phyloP scores from a whole-genome alignment of 495 filamentous ascomycete genomes.

The Penicillium longicatenatum region DNA sequence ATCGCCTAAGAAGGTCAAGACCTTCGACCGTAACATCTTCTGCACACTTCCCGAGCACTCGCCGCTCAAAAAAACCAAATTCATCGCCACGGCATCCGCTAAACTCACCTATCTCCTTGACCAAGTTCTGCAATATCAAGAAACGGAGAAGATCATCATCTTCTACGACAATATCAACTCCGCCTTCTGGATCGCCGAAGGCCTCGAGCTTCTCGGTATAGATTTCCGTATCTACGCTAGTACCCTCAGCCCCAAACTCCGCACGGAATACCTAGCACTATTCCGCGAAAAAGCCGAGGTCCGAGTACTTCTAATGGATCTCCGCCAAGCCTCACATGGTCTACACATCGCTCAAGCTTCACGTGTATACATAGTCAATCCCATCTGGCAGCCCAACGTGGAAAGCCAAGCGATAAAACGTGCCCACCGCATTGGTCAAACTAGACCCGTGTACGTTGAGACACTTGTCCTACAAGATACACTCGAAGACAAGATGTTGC shows the following conservation, averaged over 20 bases:
- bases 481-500: slow-evolving; percentile 82
- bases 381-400: slow-evolving; percentile 80
- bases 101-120: slow-evolving; percentile 88
- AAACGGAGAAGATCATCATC: slow-evolving; percentile 81
- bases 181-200: slow-evolving; percentile 79
- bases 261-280: slow-evolving; percentile 70
- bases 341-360: slow-evolving; percentile 81
- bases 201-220: slow-evolving; percentile 75
- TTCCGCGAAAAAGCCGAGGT: slow-evolving; percentile 68
- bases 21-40: slow-evolving; percentile 35
- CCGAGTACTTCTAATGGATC: slow-evolving; percentile 86
- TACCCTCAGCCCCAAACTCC: slow-evolving; percentile 58
- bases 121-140: slow-evolving; percentile 63
- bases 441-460: slow-evolving; percentile 78
- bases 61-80: slow-evolving; percentile 58
- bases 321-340: slow-evolving; percentile 83
- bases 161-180: slow-evolving; percentile 90
- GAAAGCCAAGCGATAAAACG: slow-evolving; percentile 93
- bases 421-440: slow-evolving; percentile 85
- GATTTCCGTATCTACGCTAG: slow-evolving; percentile 83
- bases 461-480: slow-evolving; percentile 81
- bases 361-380: slow-evolving; percentile 89
- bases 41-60: slow-evolving; percentile 46
- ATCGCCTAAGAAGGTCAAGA: slow-evolving; percentile 38
- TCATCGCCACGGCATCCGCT: slow-evolving; percentile 79